Conservation (phyloP, 768 basidiomycete genomes). For the Tremella yokohamensis region DNA sequence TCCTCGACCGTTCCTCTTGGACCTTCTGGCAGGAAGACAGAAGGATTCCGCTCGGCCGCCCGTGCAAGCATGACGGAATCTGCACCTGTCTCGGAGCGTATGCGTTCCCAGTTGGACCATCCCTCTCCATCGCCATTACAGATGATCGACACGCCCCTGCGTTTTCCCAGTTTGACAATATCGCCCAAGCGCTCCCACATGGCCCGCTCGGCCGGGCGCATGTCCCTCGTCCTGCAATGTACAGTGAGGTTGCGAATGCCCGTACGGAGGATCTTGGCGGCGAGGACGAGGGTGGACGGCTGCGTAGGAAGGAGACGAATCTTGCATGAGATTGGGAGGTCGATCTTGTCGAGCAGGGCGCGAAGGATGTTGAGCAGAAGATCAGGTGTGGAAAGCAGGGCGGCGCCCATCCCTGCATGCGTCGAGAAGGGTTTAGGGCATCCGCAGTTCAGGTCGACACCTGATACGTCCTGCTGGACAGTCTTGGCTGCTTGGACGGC, state of each 20-base stretch:
- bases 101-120: constrained; percentile 70
- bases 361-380: constrained; percentile 81
- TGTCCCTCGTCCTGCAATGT: constrained; percentile 88
- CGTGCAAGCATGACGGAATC: constrained; percentile 95
- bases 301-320: constrained; percentile 83
- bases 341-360: constrained; percentile 68
- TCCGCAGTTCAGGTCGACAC: constrained; percentile 95
- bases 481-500: constrained; percentile 87
- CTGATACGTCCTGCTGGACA: constrained; percentile 83
- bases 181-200: constrained; percentile 72
- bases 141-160: constrained; percentile 76
- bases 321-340: constrained; percentile 87
- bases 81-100: constrained; percentile 77
- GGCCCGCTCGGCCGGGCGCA: constrained; percentile 79
- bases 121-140: constrained; percentile 90
- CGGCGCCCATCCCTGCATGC: constrained; percentile 87
- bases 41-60: constrained; percentile 87
- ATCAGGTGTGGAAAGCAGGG: constrained; percentile 85
- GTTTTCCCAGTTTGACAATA: constrained; percentile 80
- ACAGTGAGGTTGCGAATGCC: constrained; percentile 87
- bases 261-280: constrained; percentile 77
- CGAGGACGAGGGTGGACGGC: constrained; percentile 83
- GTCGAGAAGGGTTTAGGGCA: constrained; percentile 91
- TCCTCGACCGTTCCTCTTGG: constrained; percentile 67
- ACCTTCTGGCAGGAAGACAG: constrained; percentile 66